A percentile compares a stretch with the other conserved stretches of the same genome.
Conservation (phyloP, 2,329 filamentous ascomycete species). For the Phyllosticta citrichinensis region DNA sequence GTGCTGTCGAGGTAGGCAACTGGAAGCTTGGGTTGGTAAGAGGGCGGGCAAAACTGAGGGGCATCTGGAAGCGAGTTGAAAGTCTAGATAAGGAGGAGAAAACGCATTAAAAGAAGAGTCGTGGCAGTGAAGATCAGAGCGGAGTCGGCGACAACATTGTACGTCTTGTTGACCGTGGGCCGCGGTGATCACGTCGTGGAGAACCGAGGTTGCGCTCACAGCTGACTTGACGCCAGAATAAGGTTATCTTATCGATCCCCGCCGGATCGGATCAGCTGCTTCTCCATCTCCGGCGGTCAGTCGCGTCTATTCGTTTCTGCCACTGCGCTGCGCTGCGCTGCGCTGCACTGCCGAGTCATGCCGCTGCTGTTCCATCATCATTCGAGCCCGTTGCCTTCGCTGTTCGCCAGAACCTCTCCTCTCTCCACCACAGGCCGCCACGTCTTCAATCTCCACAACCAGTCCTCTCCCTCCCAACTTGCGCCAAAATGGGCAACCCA, state of each 20-base stretch:
- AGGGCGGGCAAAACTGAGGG: background rate
- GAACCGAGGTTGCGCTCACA: conserved; percentile 3
- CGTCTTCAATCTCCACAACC: background rate
- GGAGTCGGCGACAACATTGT: background rate
- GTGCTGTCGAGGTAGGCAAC: background rate
- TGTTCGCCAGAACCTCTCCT: conserved; percentile 8
- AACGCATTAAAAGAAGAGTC: background rate
- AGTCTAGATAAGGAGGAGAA: background rate
- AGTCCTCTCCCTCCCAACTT: conserved; percentile 15
- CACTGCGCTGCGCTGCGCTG: background rate
- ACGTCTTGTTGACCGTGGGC: background rate
- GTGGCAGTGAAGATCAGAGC: background rate
- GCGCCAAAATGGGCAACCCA: conserved; percentile 59
- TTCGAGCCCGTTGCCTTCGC: conserved; percentile 14
- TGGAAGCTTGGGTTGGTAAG: background rate
- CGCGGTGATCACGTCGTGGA: background rate
- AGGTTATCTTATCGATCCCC: background rate
- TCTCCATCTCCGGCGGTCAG: background rate
- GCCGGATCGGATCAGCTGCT: conserved; percentile 1
- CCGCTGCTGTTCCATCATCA: conserved; percentile 4
- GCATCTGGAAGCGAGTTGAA: background rate
- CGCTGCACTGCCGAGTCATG: background rate
- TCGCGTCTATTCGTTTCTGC: background rate
- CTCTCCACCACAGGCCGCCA: background rate
- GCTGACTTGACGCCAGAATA: background rate